Evolutionary conservation across 805 yeast species (phyloP), one percentile per base, ranked within the genome.

Genomic region (Kregervanrija fluxuum): DNA sequence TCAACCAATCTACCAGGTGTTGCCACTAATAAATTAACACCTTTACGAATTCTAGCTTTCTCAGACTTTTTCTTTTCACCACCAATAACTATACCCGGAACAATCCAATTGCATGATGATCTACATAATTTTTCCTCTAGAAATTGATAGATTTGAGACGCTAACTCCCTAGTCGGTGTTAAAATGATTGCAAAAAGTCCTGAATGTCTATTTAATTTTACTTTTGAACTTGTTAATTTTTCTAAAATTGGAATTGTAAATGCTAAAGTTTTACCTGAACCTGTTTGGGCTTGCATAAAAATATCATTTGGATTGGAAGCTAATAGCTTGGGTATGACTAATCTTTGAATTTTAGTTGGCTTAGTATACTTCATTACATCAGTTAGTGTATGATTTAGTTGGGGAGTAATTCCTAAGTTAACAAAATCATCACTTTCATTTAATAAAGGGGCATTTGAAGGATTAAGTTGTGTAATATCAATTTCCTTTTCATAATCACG

Each of bases 61-160:
- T 93, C 99, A 2, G 95, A 77, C 59, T 93, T 95, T 64, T 91
- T 91, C 75, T 91, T 90, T 61, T 93, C 99, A 49, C 99, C 99
- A 59, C 99, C 99, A 66, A 89, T 89, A 22, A 93, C 95, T 35
- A 90, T 78, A 35, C 98, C 96, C 1, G 99, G 97, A 5, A 95
- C 99, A 37, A 93, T 75, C 63, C 85, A 79, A 58, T 86, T 95
- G 60, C 91, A 83, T 22, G 47, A 40, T 58, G 90, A 79, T 44
- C 84, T 74, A 35, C 82, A 72, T 31, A 93, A 62, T 14, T 43
- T 41, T 2, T 78, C 70, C 54, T 85, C 91, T 47, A 89, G 70
- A 3, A 90, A 96, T 5, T 83, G 69, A 57, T 85, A 84, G 41
- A 91, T 89, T 64, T 93, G 99, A 5, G 79, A 77, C 0, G 98